These are phyloP conservation scores for Pseudogymnoascus sp. DNA, from an alignment of 2,329 filamentous ascomycete genomes.

Conservation along the genomic window DNA sequence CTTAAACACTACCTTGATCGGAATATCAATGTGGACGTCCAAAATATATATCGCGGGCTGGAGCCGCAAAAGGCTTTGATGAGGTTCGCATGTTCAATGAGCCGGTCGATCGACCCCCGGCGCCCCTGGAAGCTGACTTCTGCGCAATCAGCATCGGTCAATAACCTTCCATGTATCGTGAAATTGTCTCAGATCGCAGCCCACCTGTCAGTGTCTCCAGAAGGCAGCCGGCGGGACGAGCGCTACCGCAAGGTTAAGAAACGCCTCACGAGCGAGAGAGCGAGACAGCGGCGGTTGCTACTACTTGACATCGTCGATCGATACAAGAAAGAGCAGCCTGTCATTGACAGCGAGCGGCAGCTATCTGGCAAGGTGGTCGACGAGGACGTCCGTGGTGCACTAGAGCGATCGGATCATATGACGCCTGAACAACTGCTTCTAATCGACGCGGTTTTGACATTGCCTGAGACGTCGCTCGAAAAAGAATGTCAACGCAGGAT, in stretches of 20 bases:
- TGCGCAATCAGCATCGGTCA: constrained; percentile 10
- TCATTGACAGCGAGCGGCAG: constrained; percentile 12
- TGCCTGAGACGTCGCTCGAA: constrained; percentile 12
- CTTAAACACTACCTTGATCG: constrained; percentile 7
- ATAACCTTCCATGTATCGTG: constrained; percentile 6
- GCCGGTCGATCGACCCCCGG: constrained; percentile 8
- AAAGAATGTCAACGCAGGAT: constrained; percentile 12
- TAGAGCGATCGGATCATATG: constrained; percentile 12
- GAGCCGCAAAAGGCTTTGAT: constrained; percentile 11
- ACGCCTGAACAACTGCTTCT: background rate
- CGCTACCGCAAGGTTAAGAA: background rate
- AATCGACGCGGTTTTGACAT: constrained; percentile 10
- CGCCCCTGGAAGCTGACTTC: constrained; percentile 9
- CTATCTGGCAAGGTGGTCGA: constrained; percentile 8
- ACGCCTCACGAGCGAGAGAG: constrained; percentile 9
- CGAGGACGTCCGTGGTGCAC: constrained; percentile 9
- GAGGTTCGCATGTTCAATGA: constrained; percentile 10
- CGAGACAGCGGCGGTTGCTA: constrained; percentile 10
- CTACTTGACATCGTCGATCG: constrained; percentile 11
- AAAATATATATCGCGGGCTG: background rate
- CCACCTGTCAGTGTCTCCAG: background rate
- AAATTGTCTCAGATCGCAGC: background rate
- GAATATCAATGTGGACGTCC: background rate
- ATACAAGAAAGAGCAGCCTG: constrained; percentile 13
- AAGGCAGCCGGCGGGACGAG: background rate